A percentile compares a stretch with the other conserved stretches of the same genome.
Evolutionary conservation across 2,329 filamentous ascomycete species (phyloP).

Genomic region (Colletotrichum nymphaeae): DNA sequence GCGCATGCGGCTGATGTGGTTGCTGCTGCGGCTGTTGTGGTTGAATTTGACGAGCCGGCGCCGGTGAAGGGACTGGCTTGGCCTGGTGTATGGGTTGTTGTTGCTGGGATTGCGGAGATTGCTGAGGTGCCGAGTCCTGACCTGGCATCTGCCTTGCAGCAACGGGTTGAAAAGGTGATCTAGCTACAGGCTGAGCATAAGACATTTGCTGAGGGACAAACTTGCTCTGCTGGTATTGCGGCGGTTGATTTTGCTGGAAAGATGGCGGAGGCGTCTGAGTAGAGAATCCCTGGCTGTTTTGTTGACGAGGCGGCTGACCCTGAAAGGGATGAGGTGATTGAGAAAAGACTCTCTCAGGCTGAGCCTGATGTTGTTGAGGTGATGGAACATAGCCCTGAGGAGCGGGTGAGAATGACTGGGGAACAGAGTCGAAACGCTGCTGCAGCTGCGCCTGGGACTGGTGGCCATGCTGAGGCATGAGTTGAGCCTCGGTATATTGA

Average conservation of each 20-base stretch:
- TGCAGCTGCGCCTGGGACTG: slow-evolving; percentile 49
- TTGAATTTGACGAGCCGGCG: slow-evolving; percentile 11
- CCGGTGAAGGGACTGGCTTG: not conserved
- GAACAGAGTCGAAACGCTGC: slow-evolving; percentile 39
- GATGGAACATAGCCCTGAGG: slow-evolving; percentile 44
- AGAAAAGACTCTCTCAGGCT: slow-evolving; percentile 31
- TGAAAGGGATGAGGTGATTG: slow-evolving; percentile 36
- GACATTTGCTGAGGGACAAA: slow-evolving; percentile 33
- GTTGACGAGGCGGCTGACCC: slow-evolving; percentile 22
- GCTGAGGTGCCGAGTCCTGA: slow-evolving; percentile 13
- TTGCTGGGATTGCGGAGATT: not conserved
- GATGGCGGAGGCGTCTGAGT: slow-evolving; percentile 26
- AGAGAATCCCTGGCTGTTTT: slow-evolving; percentile 28
- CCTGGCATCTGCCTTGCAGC: slow-evolving; percentile 23
- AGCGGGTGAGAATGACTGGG: slow-evolving; percentile 29
- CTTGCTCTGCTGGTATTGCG: slow-evolving; percentile 33
- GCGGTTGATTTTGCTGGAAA: slow-evolving; percentile 25
- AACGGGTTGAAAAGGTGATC: slow-evolving; percentile 27
- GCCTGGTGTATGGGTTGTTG: slow-evolving; percentile 40
- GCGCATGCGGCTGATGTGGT: slow-evolving; percentile 6
- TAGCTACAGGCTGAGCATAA: slow-evolving; percentile 19
- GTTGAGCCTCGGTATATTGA: slow-evolving; percentile 47
- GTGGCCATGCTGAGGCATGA: slow-evolving; percentile 47
- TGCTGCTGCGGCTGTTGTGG: slow-evolving; percentile 16
- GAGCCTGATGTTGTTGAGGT: slow-evolving; percentile 37